Percentiles rank a stretch among this genome's conserved stretches.
These are phyloP conservation scores for Cyclanthera cordifolia DNA, from an alignment of 306 rosid genomes.

Conservation along the genomic window DNA sequence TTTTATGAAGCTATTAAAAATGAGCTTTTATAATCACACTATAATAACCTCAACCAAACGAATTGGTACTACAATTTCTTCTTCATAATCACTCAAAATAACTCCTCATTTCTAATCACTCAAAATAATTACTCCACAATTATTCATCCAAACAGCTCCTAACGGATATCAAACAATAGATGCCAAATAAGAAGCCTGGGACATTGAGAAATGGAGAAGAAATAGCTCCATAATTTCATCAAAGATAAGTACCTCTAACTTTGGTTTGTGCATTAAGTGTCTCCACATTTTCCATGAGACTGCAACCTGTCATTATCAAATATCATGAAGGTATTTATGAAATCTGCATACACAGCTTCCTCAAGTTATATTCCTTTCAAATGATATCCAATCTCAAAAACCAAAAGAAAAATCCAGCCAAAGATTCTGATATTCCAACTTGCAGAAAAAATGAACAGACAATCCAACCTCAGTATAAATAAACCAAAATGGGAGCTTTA, in stretches of 20 bases:
- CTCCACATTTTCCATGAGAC: slow-evolving; percentile 4
- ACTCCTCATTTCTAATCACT: no score
- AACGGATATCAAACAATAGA: no score
- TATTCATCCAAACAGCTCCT: no score
- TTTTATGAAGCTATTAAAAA: no score
- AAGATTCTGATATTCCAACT: slow-evolving; percentile 14
- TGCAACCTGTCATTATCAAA: slow-evolving; percentile 7
- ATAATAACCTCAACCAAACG: no score
- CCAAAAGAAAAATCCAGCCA: neutral
- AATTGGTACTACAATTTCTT: no score
- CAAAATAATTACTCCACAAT: no score
- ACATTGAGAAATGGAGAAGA: neutral
- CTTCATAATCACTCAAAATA: no score
- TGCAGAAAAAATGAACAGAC: slow-evolving; percentile 8
- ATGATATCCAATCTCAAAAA: neutral
- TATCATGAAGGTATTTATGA: neutral
- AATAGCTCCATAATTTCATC: neutral
- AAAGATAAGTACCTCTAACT: neutral
- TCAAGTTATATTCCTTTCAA: neutral
- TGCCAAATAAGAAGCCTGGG: neutral
- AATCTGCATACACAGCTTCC: neutral
- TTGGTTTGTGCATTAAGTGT: neutral
- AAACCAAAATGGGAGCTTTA: neutral
- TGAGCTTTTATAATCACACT: no score
- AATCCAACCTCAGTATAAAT: slow-evolving; percentile 6